Conservation (phyloP, 176 grass and related monocot genomes). For the Typha latifolia region DNA sequence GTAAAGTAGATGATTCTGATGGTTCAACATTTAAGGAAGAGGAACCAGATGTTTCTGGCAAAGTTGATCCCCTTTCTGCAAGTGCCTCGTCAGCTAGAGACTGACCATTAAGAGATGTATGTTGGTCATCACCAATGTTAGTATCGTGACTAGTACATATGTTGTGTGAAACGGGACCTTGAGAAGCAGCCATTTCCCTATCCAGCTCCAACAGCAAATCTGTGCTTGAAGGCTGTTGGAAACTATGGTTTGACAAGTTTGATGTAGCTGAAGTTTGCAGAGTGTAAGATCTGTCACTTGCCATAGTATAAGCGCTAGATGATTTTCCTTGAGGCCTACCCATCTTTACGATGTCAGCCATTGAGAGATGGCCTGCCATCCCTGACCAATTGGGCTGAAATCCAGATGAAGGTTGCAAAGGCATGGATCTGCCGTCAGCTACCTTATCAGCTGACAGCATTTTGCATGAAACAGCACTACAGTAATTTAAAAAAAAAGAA, state of each 20-base stretch:
- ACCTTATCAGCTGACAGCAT: slow-evolving; percentile 15
- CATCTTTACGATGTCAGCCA: slow-evolving; percentile 98
- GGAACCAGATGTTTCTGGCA: too few relatives aligned
- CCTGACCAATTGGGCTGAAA: slow-evolving; percentile 75
- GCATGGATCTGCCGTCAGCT: slow-evolving; percentile 41
- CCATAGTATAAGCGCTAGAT: slow-evolving; percentile 23
- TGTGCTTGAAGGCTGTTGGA: slow-evolving; percentile 39
- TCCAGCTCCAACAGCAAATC: slow-evolving; percentile 29
- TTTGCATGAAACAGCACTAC: slow-evolving; percentile 38
- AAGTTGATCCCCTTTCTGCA: too few relatives aligned
- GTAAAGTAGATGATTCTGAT: slow-evolving; percentile 20
- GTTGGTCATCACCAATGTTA: slow-evolving; percentile 14
- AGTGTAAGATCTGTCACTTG: slow-evolving; percentile 47
- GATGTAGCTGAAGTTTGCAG: slow-evolving; percentile 58
- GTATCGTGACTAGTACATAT: slow-evolving; percentile 26
- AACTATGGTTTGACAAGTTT: slow-evolving; percentile 23
- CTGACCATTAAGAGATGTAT: slow-evolving; percentile 38
- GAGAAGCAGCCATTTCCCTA: slow-evolving; percentile 20
- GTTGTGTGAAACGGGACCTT: too few relatives aligned
- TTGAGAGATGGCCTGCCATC: slow-evolving; percentile 60
- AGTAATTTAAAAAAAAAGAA: slow-evolving; percentile 15
- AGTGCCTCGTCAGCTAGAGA: slow-evolving; percentile 1
- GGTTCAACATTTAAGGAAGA: slow-evolving; percentile 2
- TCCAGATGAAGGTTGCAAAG: slow-evolving; percentile 48
- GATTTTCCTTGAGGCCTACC: slow-evolving; percentile 61